A percentile compares a stretch with the other conserved stretches of the same genome.
These are phyloP conservation scores for Dioszegia hungarica DNA, from an alignment of 768 basidiomycete genomes.

Conservation along the genomic window DNA sequence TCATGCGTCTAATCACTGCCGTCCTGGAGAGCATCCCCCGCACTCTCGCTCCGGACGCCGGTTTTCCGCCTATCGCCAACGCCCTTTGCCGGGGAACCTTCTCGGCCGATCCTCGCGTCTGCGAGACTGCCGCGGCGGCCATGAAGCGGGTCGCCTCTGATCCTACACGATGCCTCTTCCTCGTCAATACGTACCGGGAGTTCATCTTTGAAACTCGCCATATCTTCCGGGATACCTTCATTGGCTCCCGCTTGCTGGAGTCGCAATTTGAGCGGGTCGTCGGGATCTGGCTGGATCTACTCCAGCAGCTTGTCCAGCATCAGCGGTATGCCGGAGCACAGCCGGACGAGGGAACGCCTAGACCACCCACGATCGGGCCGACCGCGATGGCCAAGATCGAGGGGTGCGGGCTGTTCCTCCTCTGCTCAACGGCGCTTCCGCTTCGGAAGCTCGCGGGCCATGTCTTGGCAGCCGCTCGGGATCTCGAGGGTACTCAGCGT, in stretches of 20 bases:
- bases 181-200: constrained; percentile 63
- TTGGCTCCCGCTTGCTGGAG: constrained; percentile 59
- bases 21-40: constrained; percentile 83
- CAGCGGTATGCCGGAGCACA: constrained; percentile 49
- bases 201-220: constrained; percentile 69
- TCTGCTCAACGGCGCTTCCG: constrained; percentile 56
- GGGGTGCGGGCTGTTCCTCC: constrained; percentile 63
- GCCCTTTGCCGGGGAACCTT: constrained; percentile 76
- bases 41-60: constrained; percentile 59
- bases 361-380: constrained; percentile 1
- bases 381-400: constrained; percentile 45
- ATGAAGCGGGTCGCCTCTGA: constrained; percentile 70
- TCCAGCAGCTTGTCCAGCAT: constrained; percentile 63
- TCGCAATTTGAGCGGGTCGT: constrained; percentile 66
- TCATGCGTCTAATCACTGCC: constrained; percentile 67
- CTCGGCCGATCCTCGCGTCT: constrained; percentile 73
- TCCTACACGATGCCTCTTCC: constrained; percentile 55
- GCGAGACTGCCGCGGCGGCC: constrained; percentile 63
- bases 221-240: constrained; percentile 57
- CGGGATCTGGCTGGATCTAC: constrained; percentile 66
- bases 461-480: constrained; percentile 55
- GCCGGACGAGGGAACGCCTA: constrained; percentile 9
- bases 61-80: constrained; percentile 62
- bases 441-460: constrained; percentile 63
- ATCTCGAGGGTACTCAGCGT: constrained; percentile 28